Conservation (phyloP, 225 moss, liverwort and hornwort genomes). For the Neckera pumila region DNA sequence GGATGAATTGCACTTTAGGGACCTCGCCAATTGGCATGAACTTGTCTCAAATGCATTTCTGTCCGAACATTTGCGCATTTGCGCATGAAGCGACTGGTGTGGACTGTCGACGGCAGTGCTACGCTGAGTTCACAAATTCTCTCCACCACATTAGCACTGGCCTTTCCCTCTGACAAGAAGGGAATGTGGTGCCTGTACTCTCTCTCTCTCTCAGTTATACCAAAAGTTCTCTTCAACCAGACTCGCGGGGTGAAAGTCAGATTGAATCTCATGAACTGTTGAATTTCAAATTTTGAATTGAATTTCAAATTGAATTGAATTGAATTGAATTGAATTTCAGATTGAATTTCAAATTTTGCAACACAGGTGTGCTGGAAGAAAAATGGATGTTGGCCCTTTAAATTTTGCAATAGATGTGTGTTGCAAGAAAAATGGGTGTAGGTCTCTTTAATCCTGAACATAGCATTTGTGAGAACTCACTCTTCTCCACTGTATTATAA, state of each 20-base stretch:
- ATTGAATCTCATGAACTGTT: not conserved
- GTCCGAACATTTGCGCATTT: not conserved
- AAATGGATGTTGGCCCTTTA: not conserved
- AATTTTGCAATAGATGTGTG: not conserved
- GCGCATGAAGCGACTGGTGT: not conserved
- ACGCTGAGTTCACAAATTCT: not conserved
- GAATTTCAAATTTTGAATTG: not conserved
- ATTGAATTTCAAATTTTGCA: not conserved
- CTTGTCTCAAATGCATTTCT: not conserved
- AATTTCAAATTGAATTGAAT: too few species aligned
- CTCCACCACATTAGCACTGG: not conserved
- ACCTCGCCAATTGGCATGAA: not conserved
- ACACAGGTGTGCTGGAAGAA: not conserved
- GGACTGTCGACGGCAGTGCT: not conserved
- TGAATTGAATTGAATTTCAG: too few species aligned
- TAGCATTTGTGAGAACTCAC: not conserved
- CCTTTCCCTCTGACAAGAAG: not conserved
- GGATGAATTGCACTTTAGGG: not conserved
- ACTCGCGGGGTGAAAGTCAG: not conserved
- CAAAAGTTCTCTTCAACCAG: too few species aligned
- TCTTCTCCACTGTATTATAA: not conserved
- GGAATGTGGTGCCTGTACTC: not conserved
- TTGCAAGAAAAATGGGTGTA: not conserved
- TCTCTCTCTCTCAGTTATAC: too few species aligned
- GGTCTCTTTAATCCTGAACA: not conserved